Evolutionary conservation across 352 stramenopile species (phyloP), one percentile per base, ranked within the genome.

Genomic region (Globisporangium polare): DNA sequence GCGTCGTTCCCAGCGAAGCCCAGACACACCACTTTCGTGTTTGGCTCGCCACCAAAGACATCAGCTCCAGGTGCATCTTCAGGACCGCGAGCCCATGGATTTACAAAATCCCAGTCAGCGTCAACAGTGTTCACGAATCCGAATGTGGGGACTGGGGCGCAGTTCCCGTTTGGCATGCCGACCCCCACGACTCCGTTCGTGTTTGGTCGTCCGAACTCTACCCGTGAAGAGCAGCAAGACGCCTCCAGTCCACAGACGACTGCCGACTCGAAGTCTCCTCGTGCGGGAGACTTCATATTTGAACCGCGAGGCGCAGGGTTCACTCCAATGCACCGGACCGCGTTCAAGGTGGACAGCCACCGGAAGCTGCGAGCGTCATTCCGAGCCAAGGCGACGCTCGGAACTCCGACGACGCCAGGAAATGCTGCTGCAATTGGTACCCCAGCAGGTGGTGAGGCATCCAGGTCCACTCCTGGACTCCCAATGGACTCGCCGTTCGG

Each of bases 401-500:
- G 42, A 72, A 69, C 29, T 17, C 62, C 70, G 43, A 67, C 70
- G 2, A 53, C 67, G 17, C 45, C 33, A 5, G 24, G 31, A 13
- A 33, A 33, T 33, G 39, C 41, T 47, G 50, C 51, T 9, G 45
- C 53, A 1, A 20, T 5, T 43, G 29, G 18, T 29, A 22, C 47
- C 12, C 29, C 29, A 33, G 29, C 29, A 6, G 15, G 18, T 46
- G 41, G 41, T 22, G 41, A 20, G 41, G 17, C 41, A 10, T 29
- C 50, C 15, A 43, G 50, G 4, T 37, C 50, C 53, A 57, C n/a
- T 27, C 60, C 41, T 37, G 56, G 43, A 26, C 65, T 42, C 60
- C 49, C 50, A 7, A 47, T 39, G 5, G 41, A 66, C 31, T 83
- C 68, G 47, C 68, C 73, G 26, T 78, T 80, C 41, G 62, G 66